Percentiles rank a stretch among this genome's conserved stretches.
These are phyloP conservation scores for Leonotis leonurus DNA, from an alignment of 257 asterid species.

Conservation along the genomic window DNA sequence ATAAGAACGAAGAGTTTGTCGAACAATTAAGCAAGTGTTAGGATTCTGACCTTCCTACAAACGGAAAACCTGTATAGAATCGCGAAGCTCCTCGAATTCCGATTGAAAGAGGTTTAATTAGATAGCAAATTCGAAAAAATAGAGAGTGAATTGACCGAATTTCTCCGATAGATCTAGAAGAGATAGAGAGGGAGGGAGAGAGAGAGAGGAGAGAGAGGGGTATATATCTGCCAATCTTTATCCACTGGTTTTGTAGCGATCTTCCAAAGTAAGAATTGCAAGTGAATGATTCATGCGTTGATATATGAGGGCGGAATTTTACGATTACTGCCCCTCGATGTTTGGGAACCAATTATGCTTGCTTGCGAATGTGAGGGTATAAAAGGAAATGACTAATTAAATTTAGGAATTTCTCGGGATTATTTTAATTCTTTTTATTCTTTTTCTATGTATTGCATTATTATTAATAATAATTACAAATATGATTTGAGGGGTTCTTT, in stretches of 20 bases:
- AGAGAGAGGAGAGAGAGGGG: neutral
- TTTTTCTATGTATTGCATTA: too few species aligned
- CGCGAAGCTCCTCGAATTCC: constrained; percentile 5
- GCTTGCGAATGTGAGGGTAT: neutral
- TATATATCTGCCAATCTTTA: constrained; percentile 23
- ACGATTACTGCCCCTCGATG: constrained; percentile 7
- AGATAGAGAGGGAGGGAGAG: neutral
- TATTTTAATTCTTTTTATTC: too few species aligned
- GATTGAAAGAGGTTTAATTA: constrained; percentile 17
- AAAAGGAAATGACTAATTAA: neutral
- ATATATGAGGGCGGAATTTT: neutral
- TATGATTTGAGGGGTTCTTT: too few species aligned
- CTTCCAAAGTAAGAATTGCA: constrained; percentile 16
- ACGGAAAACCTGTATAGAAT: neutral
- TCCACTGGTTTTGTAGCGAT: constrained; percentile 24
- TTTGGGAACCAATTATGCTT: neutral
- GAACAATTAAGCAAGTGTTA: neutral
- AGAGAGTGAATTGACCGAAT: constrained; percentile 1
- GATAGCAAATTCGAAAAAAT: neutral
- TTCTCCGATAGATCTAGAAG: constrained; percentile 22
- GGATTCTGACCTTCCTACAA: constrained; percentile 14
- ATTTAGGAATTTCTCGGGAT: too few species aligned
- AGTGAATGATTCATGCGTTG: constrained; percentile 12
- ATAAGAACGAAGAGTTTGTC: neutral
- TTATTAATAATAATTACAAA: too few species aligned